phyloP scores from a whole-genome alignment of 768 basidiomycete genomes.

The Mycena filopes region DNA sequence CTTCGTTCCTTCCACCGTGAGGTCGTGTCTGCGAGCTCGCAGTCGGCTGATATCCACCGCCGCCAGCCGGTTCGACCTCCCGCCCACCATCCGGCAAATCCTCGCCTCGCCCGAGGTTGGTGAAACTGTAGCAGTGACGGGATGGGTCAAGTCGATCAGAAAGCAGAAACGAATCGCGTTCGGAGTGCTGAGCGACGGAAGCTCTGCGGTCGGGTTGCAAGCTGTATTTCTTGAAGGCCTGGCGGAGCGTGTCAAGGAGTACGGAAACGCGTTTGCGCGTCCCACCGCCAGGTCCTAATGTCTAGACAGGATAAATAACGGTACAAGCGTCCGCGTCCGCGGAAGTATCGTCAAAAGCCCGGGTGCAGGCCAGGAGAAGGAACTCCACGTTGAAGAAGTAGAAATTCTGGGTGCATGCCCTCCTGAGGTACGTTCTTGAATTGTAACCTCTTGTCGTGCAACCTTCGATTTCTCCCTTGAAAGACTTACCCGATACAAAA shows the following conservation, averaged over 20 bases:
- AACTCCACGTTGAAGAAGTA: constrained; percentile 57
- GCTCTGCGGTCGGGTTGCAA: constrained; percentile 75
- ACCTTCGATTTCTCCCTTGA: neutral
- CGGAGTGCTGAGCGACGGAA: constrained; percentile 85
- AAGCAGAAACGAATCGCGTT: constrained; percentile 92
- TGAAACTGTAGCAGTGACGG: constrained; percentile 62
- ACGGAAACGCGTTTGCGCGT: constrained; percentile 28
- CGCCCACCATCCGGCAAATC: constrained; percentile 37
- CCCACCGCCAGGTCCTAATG: neutral
- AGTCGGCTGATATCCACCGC: constrained; percentile 21
- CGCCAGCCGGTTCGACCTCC: constrained; percentile 29
- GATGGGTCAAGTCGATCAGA: constrained; percentile 89
- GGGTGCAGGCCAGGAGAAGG: constrained; percentile 58
- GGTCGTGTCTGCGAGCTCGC: neutral
- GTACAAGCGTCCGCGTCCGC: constrained; percentile 51
- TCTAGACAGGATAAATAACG: constrained; percentile 51
- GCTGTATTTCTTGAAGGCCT: constrained; percentile 71
- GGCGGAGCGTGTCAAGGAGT: constrained; percentile 45
- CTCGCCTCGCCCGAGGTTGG: constrained; percentile 18
- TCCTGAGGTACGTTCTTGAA: constrained; percentile 48
- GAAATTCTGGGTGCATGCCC: constrained; percentile 59
- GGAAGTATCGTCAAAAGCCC: constrained; percentile 58
- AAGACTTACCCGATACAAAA: constrained; percentile 95
- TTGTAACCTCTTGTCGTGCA: neutral
- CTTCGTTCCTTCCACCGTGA: neutral